Evolutionary conservation across 805 yeast species (phyloP), one percentile per base, ranked within the genome.

Genomic region (Candida xiaguanensis): DNA sequence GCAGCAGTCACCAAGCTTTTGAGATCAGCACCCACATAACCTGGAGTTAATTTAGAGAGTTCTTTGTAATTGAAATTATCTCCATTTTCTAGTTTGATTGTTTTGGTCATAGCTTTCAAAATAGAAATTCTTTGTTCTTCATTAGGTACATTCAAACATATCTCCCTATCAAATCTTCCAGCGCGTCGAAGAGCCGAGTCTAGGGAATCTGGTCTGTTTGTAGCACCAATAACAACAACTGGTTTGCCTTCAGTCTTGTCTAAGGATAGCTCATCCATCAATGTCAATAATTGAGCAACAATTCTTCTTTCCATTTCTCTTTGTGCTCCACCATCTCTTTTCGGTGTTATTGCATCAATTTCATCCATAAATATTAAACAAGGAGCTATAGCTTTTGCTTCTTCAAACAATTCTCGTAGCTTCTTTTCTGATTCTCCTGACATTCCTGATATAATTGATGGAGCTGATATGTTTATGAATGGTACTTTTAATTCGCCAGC

Each of bases 381-480:
- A 7, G 99, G 99, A 1, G 99, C 99, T 40, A 88, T 56, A 3
- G 74, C 52, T 52, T 82, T 83, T 3, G 99, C 99, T 56, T 93
- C 98, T 27, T 89, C 96, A 55, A 91, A 91, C 27, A 91, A 69
- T 43, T 93, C 98, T 45, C 99, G 73, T 16, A 93, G 71, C 55
- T 91, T 90, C 68, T 93, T 93, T 59, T 93, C 99, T 46, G 91
- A 80, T 59, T 93, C 99, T 31, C 99, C 99, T n/a, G 96, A 87
- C 98, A 93, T 93, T 4, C 99, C 99, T 45, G 96, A 86, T 0
- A 93, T 98, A 7, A 93, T 87, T 2, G 95, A 83, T 1, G 99
- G 99, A 0, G 99, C 98, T 19, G 95, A 85, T 1, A 93, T 74
- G 32, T 85, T 82, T 13, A 93, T 78, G 55, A 93, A 93, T 0